Evolutionary conservation across 2,329 filamentous ascomycete species (phyloP).

Genomic region (Botrytis elliptica): DNA sequence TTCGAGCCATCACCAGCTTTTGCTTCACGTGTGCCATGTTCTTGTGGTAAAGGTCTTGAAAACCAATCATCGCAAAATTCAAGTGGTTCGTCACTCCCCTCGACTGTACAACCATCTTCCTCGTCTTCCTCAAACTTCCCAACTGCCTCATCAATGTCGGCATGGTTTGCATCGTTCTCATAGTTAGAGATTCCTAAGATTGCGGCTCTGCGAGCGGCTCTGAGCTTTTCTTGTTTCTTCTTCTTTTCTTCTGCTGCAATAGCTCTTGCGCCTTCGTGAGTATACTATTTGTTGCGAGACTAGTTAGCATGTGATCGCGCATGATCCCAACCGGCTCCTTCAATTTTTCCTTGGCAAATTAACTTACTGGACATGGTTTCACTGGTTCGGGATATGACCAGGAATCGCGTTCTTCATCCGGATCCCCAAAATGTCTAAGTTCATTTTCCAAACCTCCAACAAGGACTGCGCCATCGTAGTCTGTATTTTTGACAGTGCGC

Average conservation of each 20-base stretch:
- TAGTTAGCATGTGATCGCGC: not conserved
- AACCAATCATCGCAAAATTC: slow-evolving; percentile 12
- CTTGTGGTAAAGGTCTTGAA: not conserved
- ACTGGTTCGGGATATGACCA: not conserved
- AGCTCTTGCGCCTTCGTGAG: slow-evolving; percentile 4
- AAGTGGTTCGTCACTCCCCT: not conserved
- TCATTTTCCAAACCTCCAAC: slow-evolving; percentile 9
- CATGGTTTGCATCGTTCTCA: not conserved
- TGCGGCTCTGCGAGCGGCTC: not conserved
- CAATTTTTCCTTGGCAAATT: not conserved
- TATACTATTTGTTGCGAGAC: not conserved
- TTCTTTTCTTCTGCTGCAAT: slow-evolving; percentile 1
- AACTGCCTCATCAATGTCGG: not conserved
- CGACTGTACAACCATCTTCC: not conserved
- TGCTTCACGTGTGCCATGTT: not conserved
- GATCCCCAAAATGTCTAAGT: slow-evolving; percentile 9
- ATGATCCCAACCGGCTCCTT: not conserved
- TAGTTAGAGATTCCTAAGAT: not conserved
- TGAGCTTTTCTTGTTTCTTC: not conserved
- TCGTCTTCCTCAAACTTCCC: not conserved
- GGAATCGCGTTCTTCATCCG: slow-evolving; percentile 6
- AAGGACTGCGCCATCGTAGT: slow-evolving; percentile 13
- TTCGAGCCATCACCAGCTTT: not conserved
- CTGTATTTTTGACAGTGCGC: not conserved
- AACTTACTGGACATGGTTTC: not conserved